These are phyloP conservation scores for Arctostaphylos glauca DNA, from an alignment of 148 eudicot species.

Conservation along the genomic window DNA sequence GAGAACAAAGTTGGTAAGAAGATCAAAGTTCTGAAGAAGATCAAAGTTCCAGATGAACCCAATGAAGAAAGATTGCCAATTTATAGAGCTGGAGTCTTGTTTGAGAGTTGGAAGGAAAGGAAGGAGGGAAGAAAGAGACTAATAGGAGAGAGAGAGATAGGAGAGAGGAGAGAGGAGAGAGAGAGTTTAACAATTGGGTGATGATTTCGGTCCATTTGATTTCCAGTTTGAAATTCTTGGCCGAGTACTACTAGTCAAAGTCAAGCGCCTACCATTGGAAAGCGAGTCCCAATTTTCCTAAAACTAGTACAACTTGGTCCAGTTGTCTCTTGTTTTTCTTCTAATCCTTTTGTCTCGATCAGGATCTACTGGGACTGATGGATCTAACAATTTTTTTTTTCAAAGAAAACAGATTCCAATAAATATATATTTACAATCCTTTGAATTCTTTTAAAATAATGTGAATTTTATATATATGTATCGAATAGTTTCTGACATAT, in stretches of 20 bases:
- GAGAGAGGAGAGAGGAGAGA: not conserved
- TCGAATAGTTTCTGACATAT: no score
- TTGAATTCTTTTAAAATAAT: no score
- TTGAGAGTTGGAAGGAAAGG: not conserved
- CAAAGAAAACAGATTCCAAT: no score
- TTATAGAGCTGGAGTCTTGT: not conserved
- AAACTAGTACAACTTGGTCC: not conserved
- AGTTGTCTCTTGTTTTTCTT: not conserved
- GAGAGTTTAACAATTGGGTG: not conserved
- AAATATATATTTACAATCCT: no score
- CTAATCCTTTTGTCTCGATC: no score
- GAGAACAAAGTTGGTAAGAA: not conserved
- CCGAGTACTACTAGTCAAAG: conserved; percentile 26
- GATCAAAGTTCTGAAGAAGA: not conserved
- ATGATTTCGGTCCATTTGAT: not conserved
- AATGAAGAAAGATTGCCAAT: not conserved
- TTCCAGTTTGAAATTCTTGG: conserved; percentile 14
- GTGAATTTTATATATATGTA: no score
- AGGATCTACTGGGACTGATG: no score
- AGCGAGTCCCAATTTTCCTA: not conserved
- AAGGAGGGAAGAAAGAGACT: not conserved
- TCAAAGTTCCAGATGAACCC: not conserved
- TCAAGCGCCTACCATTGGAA: conserved; percentile 30
- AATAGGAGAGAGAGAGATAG: conserved; percentile 5
- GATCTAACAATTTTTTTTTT: no score